Evolutionary conservation across 1,284 basidiomycete species (phyloP).

Genomic region (Leccinum insolens): DNA sequence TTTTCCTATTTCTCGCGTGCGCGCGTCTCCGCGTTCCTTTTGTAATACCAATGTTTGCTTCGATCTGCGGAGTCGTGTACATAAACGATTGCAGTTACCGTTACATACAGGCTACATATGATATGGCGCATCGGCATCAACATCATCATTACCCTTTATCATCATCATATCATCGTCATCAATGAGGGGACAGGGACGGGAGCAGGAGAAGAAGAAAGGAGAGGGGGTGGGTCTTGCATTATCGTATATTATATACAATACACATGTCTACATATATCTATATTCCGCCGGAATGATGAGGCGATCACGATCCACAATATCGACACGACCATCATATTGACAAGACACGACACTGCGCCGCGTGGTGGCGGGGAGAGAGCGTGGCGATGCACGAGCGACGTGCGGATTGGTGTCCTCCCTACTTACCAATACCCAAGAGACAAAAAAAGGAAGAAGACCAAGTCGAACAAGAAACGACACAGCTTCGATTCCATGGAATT

Average conservation of each 20-base stretch:
- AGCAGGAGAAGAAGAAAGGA: not conserved
- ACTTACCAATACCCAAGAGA: not conserved
- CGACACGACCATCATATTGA: not conserved
- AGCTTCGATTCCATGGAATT: slow-evolving; percentile 18
- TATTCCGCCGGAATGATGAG: not conserved
- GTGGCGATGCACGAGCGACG: not conserved
- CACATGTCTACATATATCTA: not conserved
- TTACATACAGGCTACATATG: not conserved
- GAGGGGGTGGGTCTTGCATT: not conserved
- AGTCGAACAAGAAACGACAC: not conserved
- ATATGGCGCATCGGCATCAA: not conserved
- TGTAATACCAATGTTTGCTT: slow-evolving; percentile 9
- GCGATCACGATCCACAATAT: slow-evolving; percentile 14
- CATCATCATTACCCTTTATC: not conserved
- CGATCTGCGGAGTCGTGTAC: slow-evolving; percentile 31
- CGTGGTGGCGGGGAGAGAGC: not conserved
- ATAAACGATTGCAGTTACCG: not conserved
- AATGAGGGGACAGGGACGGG: not conserved
- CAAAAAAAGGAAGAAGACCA: not conserved
- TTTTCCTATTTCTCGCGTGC: not conserved
- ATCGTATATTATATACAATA: not conserved
- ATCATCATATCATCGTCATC: not conserved
- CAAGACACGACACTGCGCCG: not conserved
- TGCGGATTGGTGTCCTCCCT: not conserved
- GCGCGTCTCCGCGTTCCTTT: not conserved